Conservation (phyloP, 768 basidiomycete species). For the Antrodiella citrinella region DNA sequence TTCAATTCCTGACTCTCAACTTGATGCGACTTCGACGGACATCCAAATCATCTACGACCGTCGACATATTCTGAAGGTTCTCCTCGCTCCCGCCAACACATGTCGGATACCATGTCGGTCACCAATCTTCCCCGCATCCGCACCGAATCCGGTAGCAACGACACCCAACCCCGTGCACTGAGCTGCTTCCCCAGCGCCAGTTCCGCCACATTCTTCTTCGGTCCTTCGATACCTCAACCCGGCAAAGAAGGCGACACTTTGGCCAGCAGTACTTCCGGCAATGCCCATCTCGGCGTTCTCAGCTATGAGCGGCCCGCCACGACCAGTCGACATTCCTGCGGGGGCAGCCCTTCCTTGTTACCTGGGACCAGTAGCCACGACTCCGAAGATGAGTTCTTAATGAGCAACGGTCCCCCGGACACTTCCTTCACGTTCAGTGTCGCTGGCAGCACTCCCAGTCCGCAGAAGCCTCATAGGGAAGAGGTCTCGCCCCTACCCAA, state of each 20-base stretch:
- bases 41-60: conserved; percentile 26
- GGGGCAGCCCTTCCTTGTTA: conserved; percentile 32
- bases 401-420: conserved; percentile 30
- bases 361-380: conserved; percentile 9
- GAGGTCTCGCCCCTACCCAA: conserved; percentile 37
- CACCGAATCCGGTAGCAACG: conserved; percentile 32
- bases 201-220: conserved; percentile 63
- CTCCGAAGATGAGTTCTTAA: conserved; percentile 22
- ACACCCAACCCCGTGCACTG: conserved; percentile 28
- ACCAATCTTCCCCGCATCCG: conserved; percentile 24
- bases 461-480: conserved; percentile 26
- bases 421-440: conserved; percentile 52
- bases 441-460: conserved; percentile 51
- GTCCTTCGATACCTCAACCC: conserved; percentile 36
- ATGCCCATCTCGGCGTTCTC: conserved; percentile 4
- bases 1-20: conserved; percentile 30
- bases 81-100: conserved; percentile 46
- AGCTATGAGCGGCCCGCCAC: conserved; percentile 21
- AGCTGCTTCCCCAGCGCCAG: conserved; percentile 43
- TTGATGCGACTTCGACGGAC: conserved; percentile 29
- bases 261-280: conserved; percentile 2
- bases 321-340: conserved; percentile 58
- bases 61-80: conserved; percentile 45
- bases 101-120: no score
- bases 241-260: conserved; percentile 6